Percentiles rank a stretch among this genome's conserved stretches.
These are phyloP conservation scores for Beauveria pseudobassiana DNA, from an alignment of 2,329 filamentous ascomycete genomes.

Conservation along the genomic window DNA sequence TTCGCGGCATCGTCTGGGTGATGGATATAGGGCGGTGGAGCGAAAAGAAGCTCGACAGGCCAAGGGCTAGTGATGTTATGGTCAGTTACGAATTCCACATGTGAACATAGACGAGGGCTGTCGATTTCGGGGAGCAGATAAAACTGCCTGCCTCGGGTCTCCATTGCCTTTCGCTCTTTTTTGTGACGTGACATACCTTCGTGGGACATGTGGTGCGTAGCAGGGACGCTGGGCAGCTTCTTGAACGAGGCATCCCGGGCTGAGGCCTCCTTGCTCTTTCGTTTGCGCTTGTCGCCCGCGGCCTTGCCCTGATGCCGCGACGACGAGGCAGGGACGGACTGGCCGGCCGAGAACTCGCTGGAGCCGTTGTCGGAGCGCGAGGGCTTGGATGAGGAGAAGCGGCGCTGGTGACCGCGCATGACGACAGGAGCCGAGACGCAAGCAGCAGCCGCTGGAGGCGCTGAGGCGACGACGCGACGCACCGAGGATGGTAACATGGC, in stretches of 20 bases:
- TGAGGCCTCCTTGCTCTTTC: constrained; percentile 47
- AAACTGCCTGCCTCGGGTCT: neutral
- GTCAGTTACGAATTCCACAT: constrained; percentile 12
- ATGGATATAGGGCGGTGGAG: constrained; percentile 91
- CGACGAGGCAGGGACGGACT: constrained; percentile 41
- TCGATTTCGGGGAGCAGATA: neutral
- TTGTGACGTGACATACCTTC: constrained; percentile 42
- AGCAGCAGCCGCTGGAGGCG: constrained; percentile 36
- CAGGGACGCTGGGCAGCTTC: constrained; percentile 66
- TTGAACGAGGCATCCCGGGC: constrained; percentile 38
- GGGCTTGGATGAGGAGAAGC: constrained; percentile 56
- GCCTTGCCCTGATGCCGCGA: constrained; percentile 36
- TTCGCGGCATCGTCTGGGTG: constrained; percentile 68
- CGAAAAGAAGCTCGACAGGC: constrained; percentile 89
- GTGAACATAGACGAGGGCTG: neutral
- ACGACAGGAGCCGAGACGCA: constrained; percentile 28
- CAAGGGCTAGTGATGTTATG: constrained; percentile 56
- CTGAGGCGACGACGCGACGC: constrained; percentile 44
- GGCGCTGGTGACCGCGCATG: constrained; percentile 40
- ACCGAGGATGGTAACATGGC: constrained; percentile 49
- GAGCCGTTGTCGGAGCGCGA: constrained; percentile 51
- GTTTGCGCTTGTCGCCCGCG: constrained; percentile 47
- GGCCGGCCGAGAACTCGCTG: constrained; percentile 40
- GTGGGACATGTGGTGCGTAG: constrained; percentile 63
- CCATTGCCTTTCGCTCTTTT: neutral